Base-by-base conservation (phyloP, 768 basidiomycete species). In the Clitopilus passeckerianus region DNA sequence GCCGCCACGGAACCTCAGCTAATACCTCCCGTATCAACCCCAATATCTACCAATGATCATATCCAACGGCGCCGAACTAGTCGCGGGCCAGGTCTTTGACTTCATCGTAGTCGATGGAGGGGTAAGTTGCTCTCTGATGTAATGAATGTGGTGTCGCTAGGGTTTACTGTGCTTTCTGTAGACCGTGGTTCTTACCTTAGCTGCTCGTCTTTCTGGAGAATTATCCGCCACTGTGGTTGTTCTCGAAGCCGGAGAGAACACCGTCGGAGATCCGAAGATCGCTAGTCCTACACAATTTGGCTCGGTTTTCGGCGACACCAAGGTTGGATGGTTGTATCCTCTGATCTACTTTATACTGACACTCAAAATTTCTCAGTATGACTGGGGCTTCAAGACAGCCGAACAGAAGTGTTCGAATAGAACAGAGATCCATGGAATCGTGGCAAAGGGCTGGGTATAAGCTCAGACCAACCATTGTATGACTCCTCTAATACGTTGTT, bases 151-250 rank as follows among this genome's bases (percentile, higher is more conserved):
- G n/a, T 23, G 30, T 9, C 33, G 8, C 15, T 33, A 7, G 15
- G 8, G 15, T 35, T 35, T 7, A 35, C n/a, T 35, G 15, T 15
- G 34, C 7, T 20, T 35, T 54, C 16, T 4, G 18, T 34, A 68
- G 69, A 69, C 72, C 7, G 75, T 76, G 5, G 80, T 80, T 22
- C 65, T 80, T 30, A 72, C 74, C 0, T 65, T 81, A 10, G 80
- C 78, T 16, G 69, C 70, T 8, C 72, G 81, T 14, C 71, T 83
- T 35, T 67, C 74, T 5, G 76, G 77, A 57, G 75, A 80, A 61
- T 61, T 69, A 1, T 61, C 65, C 20, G 67, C 72, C 50, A 71
- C 71, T 0, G 77, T 82, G 10, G 66, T 73, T 24, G 75, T 80
- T 0, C 63, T 63, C 6, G 77, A 78, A 60, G 76, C 77, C 12